Evolutionary conservation across 495 filamentous ascomycete species (phyloP), one percentile per base, ranked within the genome.

Genomic region (Penicillium paxilli): DNA sequence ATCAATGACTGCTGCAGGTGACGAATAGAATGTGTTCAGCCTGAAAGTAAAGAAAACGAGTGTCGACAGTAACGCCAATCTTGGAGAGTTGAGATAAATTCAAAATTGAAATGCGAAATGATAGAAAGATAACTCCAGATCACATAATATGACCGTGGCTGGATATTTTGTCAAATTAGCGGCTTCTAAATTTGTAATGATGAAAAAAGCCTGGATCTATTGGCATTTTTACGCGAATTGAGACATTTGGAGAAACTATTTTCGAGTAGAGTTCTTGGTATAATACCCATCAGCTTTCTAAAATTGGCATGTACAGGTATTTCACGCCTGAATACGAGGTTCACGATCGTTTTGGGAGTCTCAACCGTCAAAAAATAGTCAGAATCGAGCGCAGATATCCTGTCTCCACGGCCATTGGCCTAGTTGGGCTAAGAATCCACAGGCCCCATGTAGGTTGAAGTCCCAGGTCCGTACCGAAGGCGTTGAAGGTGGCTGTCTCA

Each of bases 11-110:
- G 14, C 35, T 38, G n/a, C 8, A n/a, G 17, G 35, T 5, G 17
- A 14, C 35, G 1, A 2, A 38, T 5, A 8, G 35, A 19, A 16
- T 7, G 26, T 28, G 16, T 38, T 19, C 35, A 38, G n/a, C 7
- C 35, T 38, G 35, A 38, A n/a, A 2, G 35, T 52, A 38, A 16
- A 53, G 42, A 30, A 57, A 61, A 61, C 54, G 58, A 61, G 42
- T 44, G 54, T 38, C 4, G n/a, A 48, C 20, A 30, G 22, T 14
- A 55, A n/a, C 47, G 20, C 40, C 53, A 40, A 28, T 45, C 14
- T 28, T 37, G 35, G 12, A 12, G 38, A 14, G 46, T 16, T 2
- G 49, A 23, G 44, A 48, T 44, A 44, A 22, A 44, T 46, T 41
- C 40, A 26, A 54, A 44, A 47, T 30, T 33, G 37, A 14, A 44